Evolutionary conservation across 2,329 filamentous ascomycete species (phyloP), one percentile per base, ranked within the genome.

Genomic region (Ceratocystis eucalypticola): DNA sequence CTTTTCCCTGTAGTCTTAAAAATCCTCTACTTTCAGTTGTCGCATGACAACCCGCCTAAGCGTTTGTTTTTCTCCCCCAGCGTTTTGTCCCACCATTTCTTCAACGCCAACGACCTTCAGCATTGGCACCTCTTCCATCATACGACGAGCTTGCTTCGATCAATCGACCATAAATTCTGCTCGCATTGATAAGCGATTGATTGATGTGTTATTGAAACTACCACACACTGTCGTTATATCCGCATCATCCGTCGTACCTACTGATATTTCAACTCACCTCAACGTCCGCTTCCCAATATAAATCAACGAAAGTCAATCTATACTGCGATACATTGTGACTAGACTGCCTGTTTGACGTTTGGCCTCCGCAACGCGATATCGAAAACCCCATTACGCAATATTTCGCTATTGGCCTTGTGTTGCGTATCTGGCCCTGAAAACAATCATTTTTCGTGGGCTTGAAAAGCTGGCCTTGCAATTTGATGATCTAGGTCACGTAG

Each of bases 1-100:
- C 41, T 53, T 48, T 30, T 64, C 15, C 33, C 30, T 64, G 62
- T 50, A 20, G 46, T 64, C 55, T 37, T 59, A 59, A n/a, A 59
- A 8, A 8, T 53, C 55, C 28, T 59, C 15, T 37, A 37, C 15
- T 37, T n/a, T n/a, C 3, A 33, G 28, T 59, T n/a, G 22, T 59
- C 55, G 55, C 55, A 59, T 59, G 25, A 59, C 55, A 59, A 20
- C 17, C 55, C 55, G 30, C 55, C 53, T 59, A 17, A 37, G 55
- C 55, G 55, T 59, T 59, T 59, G 55, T 59, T 59, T 37, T 10
- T n/a, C 15, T 20, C 55, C 28, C 17, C 55, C 55, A 59, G 55
- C 55, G 55, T 59, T 37, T 59, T 59, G 55, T 59, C 55, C 55
- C 55, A 59, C 55, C 30, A 37, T 30, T 37, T 59, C 30, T 5